These are phyloP conservation scores for Rhynchosporium agropyri DNA, from an alignment of 2,329 filamentous ascomycete species.

Conservation along the genomic window DNA sequence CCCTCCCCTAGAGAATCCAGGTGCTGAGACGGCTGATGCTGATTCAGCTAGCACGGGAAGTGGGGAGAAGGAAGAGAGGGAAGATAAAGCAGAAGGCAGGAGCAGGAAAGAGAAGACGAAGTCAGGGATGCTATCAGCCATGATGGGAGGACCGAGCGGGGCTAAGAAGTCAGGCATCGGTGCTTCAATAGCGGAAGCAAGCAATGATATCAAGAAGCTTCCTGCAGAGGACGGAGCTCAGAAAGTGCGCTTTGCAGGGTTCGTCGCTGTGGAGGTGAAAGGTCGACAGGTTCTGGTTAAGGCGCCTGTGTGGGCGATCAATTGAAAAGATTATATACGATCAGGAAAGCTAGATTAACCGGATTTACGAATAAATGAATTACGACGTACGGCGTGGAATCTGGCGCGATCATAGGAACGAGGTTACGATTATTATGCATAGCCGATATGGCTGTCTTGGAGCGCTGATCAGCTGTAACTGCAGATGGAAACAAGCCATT, in stretches of 20 bases:
- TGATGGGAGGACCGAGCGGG: conserved; percentile 42
- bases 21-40: conserved; percentile 33
- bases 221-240: conserved; percentile 40
- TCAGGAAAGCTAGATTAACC: conserved; percentile 6
- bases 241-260: conserved; percentile 74
- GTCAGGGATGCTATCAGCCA: conserved; percentile 45
- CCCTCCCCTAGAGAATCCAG: conserved; percentile 57
- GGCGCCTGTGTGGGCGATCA: conserved; percentile 70
- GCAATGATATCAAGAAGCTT: conserved; percentile 34
- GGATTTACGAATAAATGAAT: conserved; percentile 13
- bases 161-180: conserved; percentile 26
- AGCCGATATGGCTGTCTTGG: conserved; percentile 5
- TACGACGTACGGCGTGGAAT: conserved; percentile 5
- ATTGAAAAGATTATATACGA: conserved; percentile 19
- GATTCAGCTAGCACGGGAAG: conserved; percentile 40
- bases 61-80: conserved; percentile 41
- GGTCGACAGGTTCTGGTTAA: conserved; percentile 76
- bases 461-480: conserved; percentile 11
- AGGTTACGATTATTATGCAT: conserved; percentile 13
- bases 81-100: conserved; percentile 38
- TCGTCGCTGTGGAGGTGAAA: conserved; percentile 69
- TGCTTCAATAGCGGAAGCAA: conserved; percentile 22
- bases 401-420: conserved; percentile 2
- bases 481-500: neutral
- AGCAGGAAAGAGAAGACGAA: conserved; percentile 40